These are phyloP conservation scores for Pseudozyma sp. DNA, from an alignment of 1,284 basidiomycete species.

Conservation along the genomic window DNA sequence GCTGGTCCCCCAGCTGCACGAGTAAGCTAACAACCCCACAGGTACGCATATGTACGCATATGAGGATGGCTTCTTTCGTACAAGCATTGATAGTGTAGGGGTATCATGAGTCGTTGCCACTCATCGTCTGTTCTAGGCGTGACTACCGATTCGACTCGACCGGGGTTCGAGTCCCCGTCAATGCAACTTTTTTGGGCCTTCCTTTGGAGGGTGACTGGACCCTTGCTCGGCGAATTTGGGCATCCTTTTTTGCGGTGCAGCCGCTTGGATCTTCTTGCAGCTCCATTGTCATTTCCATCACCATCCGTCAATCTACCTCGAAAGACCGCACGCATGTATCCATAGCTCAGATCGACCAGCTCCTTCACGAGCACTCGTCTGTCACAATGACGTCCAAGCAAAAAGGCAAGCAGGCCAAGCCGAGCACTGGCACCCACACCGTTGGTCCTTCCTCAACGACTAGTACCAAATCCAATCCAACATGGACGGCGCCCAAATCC, in stretches of 20 bases:
- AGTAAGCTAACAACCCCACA: too few relatives aligned
- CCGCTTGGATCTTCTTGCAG: too few relatives aligned
- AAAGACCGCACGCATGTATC: not conserved
- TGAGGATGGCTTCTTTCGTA: not conserved
- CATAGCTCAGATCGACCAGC: not conserved
- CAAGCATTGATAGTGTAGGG: slow-evolving; percentile 49
- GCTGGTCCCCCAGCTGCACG: too few relatives aligned
- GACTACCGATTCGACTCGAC: slow-evolving; percentile 53
- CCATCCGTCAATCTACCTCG: not conserved
- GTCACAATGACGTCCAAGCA: slow-evolving; percentile 13
- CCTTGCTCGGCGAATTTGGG: slow-evolving; percentile 1
- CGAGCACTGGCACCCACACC: not conserved
- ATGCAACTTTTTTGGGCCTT: slow-evolving; percentile 37
- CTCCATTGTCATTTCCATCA: not conserved
- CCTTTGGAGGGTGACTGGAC: not conserved
- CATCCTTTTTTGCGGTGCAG: not conserved
- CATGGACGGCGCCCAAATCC: slow-evolving; percentile 31
- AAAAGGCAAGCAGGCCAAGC: slow-evolving; percentile 21
- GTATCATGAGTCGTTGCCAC: slow-evolving; percentile 54
- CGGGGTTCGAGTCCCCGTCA: slow-evolving; percentile 60
- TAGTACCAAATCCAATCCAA: not conserved
- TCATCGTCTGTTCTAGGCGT: slow-evolving; percentile 25
- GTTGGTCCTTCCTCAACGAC: not conserved
- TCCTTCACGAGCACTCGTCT: not conserved
- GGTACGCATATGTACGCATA: too few relatives aligned